phyloP scores from a whole-genome alignment of 2,329 filamentous ascomycete species.

The Beauveria sp. region DNA sequence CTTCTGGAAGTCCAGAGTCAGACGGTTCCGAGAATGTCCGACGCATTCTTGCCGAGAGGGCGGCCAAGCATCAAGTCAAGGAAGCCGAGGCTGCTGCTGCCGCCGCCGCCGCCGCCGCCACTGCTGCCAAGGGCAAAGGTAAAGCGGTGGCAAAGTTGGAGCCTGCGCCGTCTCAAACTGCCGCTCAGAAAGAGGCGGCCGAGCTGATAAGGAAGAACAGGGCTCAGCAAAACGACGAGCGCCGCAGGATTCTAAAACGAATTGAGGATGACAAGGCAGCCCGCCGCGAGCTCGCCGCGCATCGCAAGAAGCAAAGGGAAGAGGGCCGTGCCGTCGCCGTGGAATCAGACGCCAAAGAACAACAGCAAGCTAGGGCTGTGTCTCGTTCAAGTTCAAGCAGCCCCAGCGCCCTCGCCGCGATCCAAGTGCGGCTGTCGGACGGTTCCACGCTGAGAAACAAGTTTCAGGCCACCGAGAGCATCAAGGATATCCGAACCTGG shows the following conservation, averaged over 20 bases:
- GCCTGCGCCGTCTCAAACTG: constrained; percentile 20
- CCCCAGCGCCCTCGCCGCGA: constrained; percentile 33
- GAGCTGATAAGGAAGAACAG: constrained; percentile 55
- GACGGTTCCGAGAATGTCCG: constrained; percentile 27
- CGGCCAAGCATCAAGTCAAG: constrained; percentile 39
- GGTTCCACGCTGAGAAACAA: constrained; percentile 68
- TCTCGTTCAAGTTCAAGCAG: constrained; percentile 17
- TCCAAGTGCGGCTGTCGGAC: constrained; percentile 79
- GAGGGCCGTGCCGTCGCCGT: constrained; percentile 21
- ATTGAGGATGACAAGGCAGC: constrained; percentile 72
- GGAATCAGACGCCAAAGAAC: constrained; percentile 22
- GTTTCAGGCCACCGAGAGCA: constrained; percentile 57
- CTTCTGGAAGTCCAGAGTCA: constrained; percentile 18
- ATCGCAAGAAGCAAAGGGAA: constrained; percentile 35
- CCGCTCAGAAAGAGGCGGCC: constrained; percentile 37
- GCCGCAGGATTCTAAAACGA: constrained; percentile 61
- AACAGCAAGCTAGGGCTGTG: constrained; percentile 25
- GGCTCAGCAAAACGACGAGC: constrained; percentile 58
- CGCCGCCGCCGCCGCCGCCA: constrained; percentile 12
- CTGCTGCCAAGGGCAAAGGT: constrained; percentile 35
- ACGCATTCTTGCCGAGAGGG: constrained; percentile 42
- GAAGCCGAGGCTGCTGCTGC: constrained; percentile 34
- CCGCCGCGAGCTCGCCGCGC: constrained; percentile 49
- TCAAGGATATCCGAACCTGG: constrained; percentile 69
- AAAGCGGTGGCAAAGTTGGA: constrained; percentile 38